Percentiles rank a stretch among this genome's conserved stretches.
These are phyloP conservation scores for Tetradesmus obliquus DNA, from an alignment of 139 green algal species.

Conservation along the genomic window DNA sequence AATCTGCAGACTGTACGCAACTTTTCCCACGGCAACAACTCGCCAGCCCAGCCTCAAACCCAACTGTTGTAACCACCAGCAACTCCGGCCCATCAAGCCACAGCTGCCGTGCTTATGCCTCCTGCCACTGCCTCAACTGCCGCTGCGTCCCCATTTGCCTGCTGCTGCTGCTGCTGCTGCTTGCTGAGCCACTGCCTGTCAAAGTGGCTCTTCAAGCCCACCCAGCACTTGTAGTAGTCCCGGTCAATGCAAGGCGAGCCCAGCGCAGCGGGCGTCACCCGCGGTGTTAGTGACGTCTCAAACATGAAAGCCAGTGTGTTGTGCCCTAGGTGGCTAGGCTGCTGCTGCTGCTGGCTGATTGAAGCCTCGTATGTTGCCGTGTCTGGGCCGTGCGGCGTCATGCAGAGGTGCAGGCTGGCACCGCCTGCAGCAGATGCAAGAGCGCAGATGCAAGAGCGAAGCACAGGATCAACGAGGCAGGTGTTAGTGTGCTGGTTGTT, in stretches of 20 bases:
- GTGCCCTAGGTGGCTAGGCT: constrained; percentile 62
- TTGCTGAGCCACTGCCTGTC: constrained; percentile 38
- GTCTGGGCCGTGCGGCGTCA: constrained; percentile 95
- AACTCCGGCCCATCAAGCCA: not conserved
- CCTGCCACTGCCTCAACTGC: not conserved
- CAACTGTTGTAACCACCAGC: too few relatives aligned
- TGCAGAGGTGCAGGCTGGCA: constrained; percentile 61
- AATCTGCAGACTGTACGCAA: too few relatives aligned
- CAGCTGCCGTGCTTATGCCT: not conserved
- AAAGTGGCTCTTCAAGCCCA: constrained; percentile 75
- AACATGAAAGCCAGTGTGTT: constrained; percentile 94
- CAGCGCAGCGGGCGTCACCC: constrained; percentile 80
- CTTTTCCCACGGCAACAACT: too few relatives aligned
- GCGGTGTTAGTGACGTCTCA: constrained; percentile 78
- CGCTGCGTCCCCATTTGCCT: not conserved
- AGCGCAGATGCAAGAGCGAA: not conserved
- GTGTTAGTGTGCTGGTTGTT: not conserved
- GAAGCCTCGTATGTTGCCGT: constrained; percentile 83
- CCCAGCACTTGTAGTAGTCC: constrained; percentile 89
- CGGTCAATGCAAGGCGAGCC: constrained; percentile 78
- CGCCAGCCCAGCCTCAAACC: too few relatives aligned
- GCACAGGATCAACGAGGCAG: not conserved
- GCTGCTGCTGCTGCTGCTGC: constrained; percentile 23
- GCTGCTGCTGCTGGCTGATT: constrained; percentile 53
- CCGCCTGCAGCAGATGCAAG: constrained; percentile 25